Evolutionary conservation across 345 rosid species (phyloP), one percentile per base, ranked within the genome.

Genomic region (Heritiera littoralis): DNA sequence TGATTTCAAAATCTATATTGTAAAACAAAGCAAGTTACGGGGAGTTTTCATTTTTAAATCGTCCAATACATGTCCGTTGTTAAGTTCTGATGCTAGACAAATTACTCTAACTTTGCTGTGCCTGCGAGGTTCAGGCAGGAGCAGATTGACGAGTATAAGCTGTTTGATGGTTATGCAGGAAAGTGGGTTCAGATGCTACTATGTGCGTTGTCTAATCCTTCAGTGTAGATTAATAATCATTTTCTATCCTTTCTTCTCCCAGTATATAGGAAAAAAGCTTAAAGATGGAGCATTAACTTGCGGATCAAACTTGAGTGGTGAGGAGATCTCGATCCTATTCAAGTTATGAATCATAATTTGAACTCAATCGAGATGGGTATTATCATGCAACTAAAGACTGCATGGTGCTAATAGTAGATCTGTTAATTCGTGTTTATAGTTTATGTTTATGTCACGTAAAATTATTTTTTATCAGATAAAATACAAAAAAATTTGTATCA

Each of bases 121-220:
- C 28, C 28, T 0, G 28, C 28, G 35, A 77, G 66, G 23, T 84
- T 80, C 13, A 32, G 80, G 78, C 85, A 83, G 89, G 90, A 86
- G 85, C 87, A 88, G 87, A 81, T 84, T 65, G 87, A 88, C 80
- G 87, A 81, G 86, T 81, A 66, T 86, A 80, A 80, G 76, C 74
- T 10, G 70, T 68, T 79, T 45, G 63, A 63, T 35, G 43, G 9
- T 75, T 61, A 14, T 52, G 69, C 40, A 74, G 48, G 78, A 61
- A 75, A 79, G 77, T 82, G 73, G 76, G 79, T 67, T 79, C 64
- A 9, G 60, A 82, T 78, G 79, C 46, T 65, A 75, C 52, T 56
- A 68, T 41, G 68, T n/a, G 9, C 23, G 6, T 28, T 43, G 10
- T 59, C 14, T 71, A 32, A 59, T 69, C 51, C 13, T 66, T 14